Conservation (phyloP, 2,329 filamentous ascomycete genomes). For the Cordyceps militaris region DNA sequence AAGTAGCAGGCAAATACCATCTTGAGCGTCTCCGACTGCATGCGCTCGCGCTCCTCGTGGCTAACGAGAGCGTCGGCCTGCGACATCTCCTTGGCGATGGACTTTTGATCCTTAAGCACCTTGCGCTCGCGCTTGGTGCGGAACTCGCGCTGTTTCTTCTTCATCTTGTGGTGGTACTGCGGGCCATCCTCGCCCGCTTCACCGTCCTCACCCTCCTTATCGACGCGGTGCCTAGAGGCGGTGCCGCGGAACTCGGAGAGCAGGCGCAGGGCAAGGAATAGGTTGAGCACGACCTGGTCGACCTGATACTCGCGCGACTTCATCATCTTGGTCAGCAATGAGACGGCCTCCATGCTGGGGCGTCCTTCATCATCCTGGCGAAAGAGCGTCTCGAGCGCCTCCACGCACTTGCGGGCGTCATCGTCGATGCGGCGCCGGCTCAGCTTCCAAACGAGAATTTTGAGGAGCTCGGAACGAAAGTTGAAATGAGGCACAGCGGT, state of each 20-base stretch:
- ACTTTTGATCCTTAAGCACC: conserved; percentile 74
- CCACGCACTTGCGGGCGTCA: conserved; percentile 70
- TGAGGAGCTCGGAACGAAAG: conserved; percentile 80
- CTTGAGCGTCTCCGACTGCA: conserved; percentile 93
- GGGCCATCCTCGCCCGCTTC: conserved; percentile 16
- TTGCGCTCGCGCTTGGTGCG: conserved; percentile 85
- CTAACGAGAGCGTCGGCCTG: conserved; percentile 85
- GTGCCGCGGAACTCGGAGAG: conserved; percentile 83
- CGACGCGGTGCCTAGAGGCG: conserved; percentile 70
- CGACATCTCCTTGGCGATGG: conserved; percentile 85
- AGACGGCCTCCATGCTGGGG: conserved; percentile 78
- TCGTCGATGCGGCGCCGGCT: conserved; percentile 64
- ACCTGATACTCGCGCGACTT: conserved; percentile 76
- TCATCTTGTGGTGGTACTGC: conserved; percentile 43
- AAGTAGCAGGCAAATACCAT: conserved; percentile 95
- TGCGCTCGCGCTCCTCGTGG: conserved; percentile 86
- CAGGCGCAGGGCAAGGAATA: conserved; percentile 82
- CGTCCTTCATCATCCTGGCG: conserved; percentile 82
- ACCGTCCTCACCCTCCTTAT: conserved; percentile 34
- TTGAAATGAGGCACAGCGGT: conserved; percentile 92
- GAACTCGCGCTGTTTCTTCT: conserved; percentile 73
- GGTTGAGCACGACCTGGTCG: conserved; percentile 79
- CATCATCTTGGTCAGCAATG: conserved; percentile 89
- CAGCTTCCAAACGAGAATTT: conserved; percentile 79
- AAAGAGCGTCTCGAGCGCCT: conserved; percentile 76